Base-by-base conservation (phyloP, 179 eudicot genomes). In the Pouteria campechiana region DNA sequence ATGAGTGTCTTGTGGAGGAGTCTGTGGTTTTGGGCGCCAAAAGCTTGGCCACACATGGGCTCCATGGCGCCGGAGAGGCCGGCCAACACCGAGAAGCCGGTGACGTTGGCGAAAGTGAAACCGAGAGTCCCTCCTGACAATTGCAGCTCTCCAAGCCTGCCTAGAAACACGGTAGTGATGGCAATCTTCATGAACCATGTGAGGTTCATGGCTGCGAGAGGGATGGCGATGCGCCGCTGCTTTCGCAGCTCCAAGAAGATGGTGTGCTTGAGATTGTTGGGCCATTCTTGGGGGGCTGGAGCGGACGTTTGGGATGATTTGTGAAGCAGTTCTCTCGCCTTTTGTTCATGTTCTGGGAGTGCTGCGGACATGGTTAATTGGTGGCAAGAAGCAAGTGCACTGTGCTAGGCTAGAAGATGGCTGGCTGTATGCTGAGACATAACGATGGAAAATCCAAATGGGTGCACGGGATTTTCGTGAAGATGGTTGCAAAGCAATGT, bases 11-110 rank as follows among this genome's bases (percentile, higher is more conserved):
- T 89, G 37, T 81, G 95, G 6, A 88, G 73, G 43, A 84, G 89
- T 50, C 58, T 84, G 41, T 57, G 78, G 58, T 84, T 89, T 37
- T 65, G 71, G 19, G 95, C 97, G 5, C 95, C 97, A 52, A 56
- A 70, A 12, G 97, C 97, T 28, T 84, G 97, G 7, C 97, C 97
- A 58, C 97, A 89, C 15, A 84, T 78, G 17, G 93, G 95, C 31
- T 89, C 95, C 95, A 89, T 81, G 46, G 95, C 95, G 9, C 74
- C 84, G 38, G 69, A 76, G 14, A 89, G 66, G 4, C 97, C 97
- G 3, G 53, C 74, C 42, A 89, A 38, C 38, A 89, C 76, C 0
- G 95, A 78, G 51, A 71, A 89, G 10, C 97, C 97, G 17, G 93
- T 84, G 39, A 89, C 97, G 46, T 89, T 89, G 1, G 83, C 94